Conservation (phyloP, 177 flowering plant genomes). For the Tripterygium wilfordii region DNA sequence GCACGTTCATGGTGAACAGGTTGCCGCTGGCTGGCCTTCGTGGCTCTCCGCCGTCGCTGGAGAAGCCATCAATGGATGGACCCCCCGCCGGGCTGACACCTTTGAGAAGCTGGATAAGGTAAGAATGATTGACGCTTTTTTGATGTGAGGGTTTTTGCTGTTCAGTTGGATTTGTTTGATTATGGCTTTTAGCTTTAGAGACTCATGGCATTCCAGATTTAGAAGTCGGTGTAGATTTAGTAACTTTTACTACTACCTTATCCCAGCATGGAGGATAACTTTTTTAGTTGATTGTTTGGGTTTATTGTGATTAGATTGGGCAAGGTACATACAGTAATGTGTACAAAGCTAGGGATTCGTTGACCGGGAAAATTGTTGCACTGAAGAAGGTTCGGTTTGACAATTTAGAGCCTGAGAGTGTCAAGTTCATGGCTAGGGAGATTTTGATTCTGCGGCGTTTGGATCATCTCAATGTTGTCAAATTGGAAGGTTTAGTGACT, state of each 20-base stretch:
- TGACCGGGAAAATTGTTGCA: slow-evolving; percentile 69
- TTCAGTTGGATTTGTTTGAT: no score
- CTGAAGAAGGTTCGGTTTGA: no score
- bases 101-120: slow-evolving; percentile 86
- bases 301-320: slow-evolving; percentile 34
- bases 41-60: slow-evolving; percentile 85
- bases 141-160: slow-evolving; percentile 38
- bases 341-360: slow-evolving; percentile 59
- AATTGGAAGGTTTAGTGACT: slow-evolving; percentile 20
- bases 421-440: slow-evolving; percentile 77
- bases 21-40: slow-evolving; percentile 88
- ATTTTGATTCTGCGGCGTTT: slow-evolving; percentile 45
- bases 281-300: neutral
- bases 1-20: slow-evolving; percentile 69
- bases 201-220: slow-evolving; percentile 1
- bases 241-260: no score
- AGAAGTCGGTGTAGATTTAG: slow-evolving; percentile 5
- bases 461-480: slow-evolving; percentile 17
- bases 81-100: slow-evolving; percentile 74
- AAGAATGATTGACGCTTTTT: slow-evolving; percentile 6
- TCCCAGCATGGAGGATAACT: neutral
- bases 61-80: slow-evolving; percentile 86
- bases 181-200: neutral
- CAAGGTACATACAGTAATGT: no score
- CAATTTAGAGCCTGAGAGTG: slow-evolving; percentile 82